A percentile compares a stretch with the other conserved stretches of the same genome.
Evolutionary conservation across 306 rosid genomes (phyloP).

Genomic region (Trifolium fragiferum): DNA sequence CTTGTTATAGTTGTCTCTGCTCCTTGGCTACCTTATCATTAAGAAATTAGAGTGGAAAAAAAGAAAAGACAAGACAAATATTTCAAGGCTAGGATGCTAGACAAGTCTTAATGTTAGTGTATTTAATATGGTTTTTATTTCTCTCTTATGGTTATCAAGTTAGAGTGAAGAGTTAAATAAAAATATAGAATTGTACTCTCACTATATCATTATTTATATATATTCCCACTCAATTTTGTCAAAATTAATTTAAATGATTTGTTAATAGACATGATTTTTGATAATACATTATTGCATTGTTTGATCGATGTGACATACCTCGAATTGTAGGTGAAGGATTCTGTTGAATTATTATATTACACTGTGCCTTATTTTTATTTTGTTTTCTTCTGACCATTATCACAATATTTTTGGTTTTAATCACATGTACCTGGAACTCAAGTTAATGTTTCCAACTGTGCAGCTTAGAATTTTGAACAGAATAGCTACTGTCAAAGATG

Average conservation of each 20-base stretch:
- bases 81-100: not conserved
- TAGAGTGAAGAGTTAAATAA: not conserved
- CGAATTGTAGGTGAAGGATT: not conserved
- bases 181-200: not conserved
- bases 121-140: not conserved
- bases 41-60: not conserved
- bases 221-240: not conserved
- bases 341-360: not conserved
- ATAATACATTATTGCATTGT: not conserved
- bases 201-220: not conserved
- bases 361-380: conserved; percentile 5
- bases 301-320: conserved; percentile 8
- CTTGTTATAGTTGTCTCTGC: not conserved
- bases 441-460: conserved; percentile 46
- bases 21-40: not conserved
- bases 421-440: conserved; percentile 30
- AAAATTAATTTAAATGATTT: not conserved
- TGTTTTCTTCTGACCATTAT: not conserved
- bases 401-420: conserved; percentile 29
- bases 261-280: conserved; percentile 10
- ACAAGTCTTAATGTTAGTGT: conserved; percentile 1
- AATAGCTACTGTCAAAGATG: conserved; percentile 89
- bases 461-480: conserved; percentile 87
- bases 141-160: not conserved
- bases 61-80: not conserved